Evolutionary conservation across 768 basidiomycete genomes (phyloP).

Genomic region (Coprinopsis cinerea): DNA sequence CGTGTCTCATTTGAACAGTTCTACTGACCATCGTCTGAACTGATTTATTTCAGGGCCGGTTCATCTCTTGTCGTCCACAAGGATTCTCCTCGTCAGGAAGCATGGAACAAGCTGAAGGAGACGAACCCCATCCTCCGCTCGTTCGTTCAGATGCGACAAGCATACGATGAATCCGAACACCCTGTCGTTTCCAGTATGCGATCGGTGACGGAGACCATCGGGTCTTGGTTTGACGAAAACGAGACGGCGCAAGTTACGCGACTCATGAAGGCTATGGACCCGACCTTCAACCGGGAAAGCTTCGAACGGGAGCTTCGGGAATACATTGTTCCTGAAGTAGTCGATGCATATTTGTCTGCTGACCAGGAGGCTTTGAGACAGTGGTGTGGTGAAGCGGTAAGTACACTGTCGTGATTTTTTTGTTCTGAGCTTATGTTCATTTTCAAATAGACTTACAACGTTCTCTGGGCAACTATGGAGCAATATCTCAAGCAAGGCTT

Average conservation of each 20-base stretch:
- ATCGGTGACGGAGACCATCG: slow-evolving; percentile 77
- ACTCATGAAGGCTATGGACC: slow-evolving; percentile 84
- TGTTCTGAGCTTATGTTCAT: background rate
- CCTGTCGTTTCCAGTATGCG: slow-evolving; percentile 79
- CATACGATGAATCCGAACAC: slow-evolving; percentile 91
- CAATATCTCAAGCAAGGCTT: slow-evolving; percentile 88
- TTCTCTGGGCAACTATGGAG: slow-evolving; percentile 98
- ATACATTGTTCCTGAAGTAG: slow-evolving; percentile 96
- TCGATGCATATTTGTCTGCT: slow-evolving; percentile 91
- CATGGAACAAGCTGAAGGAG: slow-evolving; percentile 76
- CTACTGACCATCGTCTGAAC: slow-evolving; percentile 1
- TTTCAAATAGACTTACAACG: slow-evolving; percentile 77
- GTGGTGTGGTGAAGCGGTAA: slow-evolving; percentile 95
- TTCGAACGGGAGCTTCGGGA: slow-evolving; percentile 91
- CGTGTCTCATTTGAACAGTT: slow-evolving; percentile 20
- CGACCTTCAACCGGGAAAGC: slow-evolving; percentile 74
- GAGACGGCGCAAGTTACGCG: slow-evolving; percentile 95
- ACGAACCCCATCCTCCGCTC: slow-evolving; percentile 70
- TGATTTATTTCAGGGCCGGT: slow-evolving; percentile 58
- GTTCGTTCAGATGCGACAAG: slow-evolving; percentile 52
- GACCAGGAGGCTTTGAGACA: slow-evolving; percentile 78
- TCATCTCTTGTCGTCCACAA: slow-evolving; percentile 80
- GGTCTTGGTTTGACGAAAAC: slow-evolving; percentile 93
- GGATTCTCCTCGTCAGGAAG: slow-evolving; percentile 70
- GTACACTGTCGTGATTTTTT: slow-evolving; percentile 21